Evolutionary conservation across 192 early-diverging fungal species (phyloP), one percentile per base, ranked within the genome.

Genomic region (Diversispora epigaea): DNA sequence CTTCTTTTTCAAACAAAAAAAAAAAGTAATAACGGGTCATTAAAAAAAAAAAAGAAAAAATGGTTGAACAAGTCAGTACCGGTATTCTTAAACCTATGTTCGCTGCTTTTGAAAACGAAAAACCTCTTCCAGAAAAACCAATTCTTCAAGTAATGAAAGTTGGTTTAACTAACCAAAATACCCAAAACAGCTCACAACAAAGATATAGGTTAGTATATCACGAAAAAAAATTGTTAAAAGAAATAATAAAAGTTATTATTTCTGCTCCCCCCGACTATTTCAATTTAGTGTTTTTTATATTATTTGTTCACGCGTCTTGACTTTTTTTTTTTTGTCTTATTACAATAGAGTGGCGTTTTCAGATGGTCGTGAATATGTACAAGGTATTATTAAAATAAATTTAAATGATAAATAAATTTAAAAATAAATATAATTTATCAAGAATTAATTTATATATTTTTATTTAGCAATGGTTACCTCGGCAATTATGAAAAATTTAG

Each of bases 141-240:
- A 39, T 63, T 4, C 61, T 63, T 15, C 61, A 63, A n/a, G 12
- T 63, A 63, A 39, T 63, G 6, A 63, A 39, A 63, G 57, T 60
- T 32, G 25, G 12, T 6, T 39, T 39, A 14, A 15, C 25, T 6
- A 12, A 15, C 40, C 49, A 50, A 50, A 14, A 6, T 40, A 39
- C 32, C 7, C 61, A 25, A 63, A 39, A 39, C 40, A 32, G 12
- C 7, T 63, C 61, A 41, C 49, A 8, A 12, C 49, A 50, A 50
- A 40, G 32, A 40, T 43, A 12, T 12, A 63, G 39, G 61, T 63
- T 17, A 40, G 61, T 63, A 40, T 17, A 17, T 40, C 3, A 17
- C 7, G 2, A 12, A 4, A 61, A 61, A 8, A n/a, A 22, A 61
- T 12, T 14, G 2, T 50, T 8, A 14, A 50, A 12, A 50, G 14